phyloP scores from a whole-genome alignment of 192 early-diverging fungal species.

The Mortierella antarctica region DNA sequence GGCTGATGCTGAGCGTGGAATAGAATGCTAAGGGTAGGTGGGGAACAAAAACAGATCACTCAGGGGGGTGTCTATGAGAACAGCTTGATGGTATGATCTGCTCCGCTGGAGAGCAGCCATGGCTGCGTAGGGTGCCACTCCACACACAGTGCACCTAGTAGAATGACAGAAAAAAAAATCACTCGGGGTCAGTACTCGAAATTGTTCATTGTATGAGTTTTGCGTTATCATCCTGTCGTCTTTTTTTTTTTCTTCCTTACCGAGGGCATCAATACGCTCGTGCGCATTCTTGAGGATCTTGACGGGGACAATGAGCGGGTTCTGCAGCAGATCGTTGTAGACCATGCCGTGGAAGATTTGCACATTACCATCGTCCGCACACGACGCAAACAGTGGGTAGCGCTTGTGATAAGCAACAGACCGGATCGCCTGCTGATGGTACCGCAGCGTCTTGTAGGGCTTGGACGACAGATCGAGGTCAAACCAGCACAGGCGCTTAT shows the following conservation, averaged over 20 bases:
- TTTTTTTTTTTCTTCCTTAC: constrained; percentile 32
- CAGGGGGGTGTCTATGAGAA: constrained; percentile 51
- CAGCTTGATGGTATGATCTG: constrained; percentile 89
- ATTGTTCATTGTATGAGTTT: not conserved
- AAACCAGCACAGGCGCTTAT: constrained; percentile 97
- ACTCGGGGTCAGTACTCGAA: not conserved
- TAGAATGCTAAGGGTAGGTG: constrained; percentile 1
- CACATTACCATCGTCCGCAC: constrained; percentile 91
- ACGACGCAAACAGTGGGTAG: constrained; percentile 94
- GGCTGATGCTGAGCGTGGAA: not conserved
- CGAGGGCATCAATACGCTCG: constrained; percentile 74
- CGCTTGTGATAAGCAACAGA: constrained; percentile 87
- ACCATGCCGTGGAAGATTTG: constrained; percentile 99
- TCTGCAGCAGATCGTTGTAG: constrained; percentile 94
- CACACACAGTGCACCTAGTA: constrained; percentile 78
- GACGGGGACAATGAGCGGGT: constrained; percentile 98
- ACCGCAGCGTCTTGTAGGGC: constrained; percentile 93
- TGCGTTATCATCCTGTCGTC: too few species aligned
- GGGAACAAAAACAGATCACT: not conserved
- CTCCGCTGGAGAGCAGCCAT: constrained; percentile 95
- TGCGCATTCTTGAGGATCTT: constrained; percentile 90
- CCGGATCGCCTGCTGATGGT: constrained; percentile 91
- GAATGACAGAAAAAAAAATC: constrained; percentile 1
- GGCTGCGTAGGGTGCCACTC: constrained; percentile 98
- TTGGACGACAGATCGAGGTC: constrained; percentile 93